These are phyloP conservation scores for Isabelozyma gotoi DNA, from an alignment of 805 yeast genomes.

Conservation along the genomic window DNA sequence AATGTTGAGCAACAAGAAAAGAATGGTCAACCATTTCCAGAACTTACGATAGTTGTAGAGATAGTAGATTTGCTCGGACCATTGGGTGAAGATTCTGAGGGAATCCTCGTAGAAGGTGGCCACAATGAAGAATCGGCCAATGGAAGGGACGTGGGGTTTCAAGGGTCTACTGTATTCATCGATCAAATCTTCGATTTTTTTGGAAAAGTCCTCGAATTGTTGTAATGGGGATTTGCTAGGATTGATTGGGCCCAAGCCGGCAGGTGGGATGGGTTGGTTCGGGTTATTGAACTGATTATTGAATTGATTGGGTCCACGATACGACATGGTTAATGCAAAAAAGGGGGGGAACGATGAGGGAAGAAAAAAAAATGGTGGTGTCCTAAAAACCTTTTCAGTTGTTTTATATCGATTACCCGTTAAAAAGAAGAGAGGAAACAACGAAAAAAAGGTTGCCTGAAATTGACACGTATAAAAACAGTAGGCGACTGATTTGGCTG, in stretches of 20 bases:
- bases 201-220: conserved; percentile 51
- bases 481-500: background rate
- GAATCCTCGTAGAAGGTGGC: conserved; percentile 94
- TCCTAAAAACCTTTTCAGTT: background rate
- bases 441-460: background rate
- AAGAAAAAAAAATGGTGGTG: background rate
- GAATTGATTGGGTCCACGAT: conserved; percentile 45
- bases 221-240: conserved; percentile 26
- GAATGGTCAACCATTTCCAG: conserved; percentile 73
- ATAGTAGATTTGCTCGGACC: conserved; percentile 88
- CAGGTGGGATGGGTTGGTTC: conserved; percentile 4
- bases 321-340: conserved; percentile 28
- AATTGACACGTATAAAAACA: background rate
- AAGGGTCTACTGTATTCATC: conserved; percentile 51
- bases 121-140: conserved; percentile 87
- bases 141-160: conserved; percentile 77
- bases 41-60: conserved; percentile 75
- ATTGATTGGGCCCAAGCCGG: conserved; percentile 24
- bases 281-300: conserved; percentile 30
- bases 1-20: conserved; percentile 66
- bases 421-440: background rate
- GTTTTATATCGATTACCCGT: too few species aligned
- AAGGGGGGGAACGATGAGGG: background rate
- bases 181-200: conserved; percentile 53
- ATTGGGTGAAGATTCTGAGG: conserved; percentile 76